Percentiles rank a stretch among this genome's conserved stretches.
Conservation (phyloP, 1,139 yeast genomes). For the Kodamaea alishanica region DNA sequence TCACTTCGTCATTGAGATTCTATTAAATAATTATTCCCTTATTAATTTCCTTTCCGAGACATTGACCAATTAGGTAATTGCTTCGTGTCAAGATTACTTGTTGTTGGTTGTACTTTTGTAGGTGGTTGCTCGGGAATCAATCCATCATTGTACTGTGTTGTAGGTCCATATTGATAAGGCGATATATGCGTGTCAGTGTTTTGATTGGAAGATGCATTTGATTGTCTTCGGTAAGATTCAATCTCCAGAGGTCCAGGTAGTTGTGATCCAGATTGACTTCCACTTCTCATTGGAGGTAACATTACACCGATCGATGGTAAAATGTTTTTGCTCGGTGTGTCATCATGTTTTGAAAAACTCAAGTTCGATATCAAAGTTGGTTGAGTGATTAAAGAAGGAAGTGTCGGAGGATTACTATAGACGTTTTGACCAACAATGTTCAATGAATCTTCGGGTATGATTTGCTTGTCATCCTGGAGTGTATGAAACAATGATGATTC, state of each 20-base stretch:
- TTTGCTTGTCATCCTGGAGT: conserved; percentile 1
- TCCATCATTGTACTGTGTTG: not conserved
- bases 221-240: conserved; percentile 5
- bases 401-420: not conserved
- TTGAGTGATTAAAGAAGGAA: not conserved
- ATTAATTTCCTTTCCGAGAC: too few species aligned
- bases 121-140: conserved; percentile 5
- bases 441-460: not conserved
- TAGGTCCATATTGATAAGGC: conserved; percentile 1
- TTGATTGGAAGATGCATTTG: not conserved
- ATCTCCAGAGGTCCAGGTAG: conserved; percentile 12
- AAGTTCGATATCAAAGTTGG: conserved; percentile 2
- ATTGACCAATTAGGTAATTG: too few species aligned
- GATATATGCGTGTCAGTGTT: conserved; percentile 2
- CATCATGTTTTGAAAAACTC: conserved; percentile 13
- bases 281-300: conserved; percentile 2
- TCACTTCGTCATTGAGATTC: too few species aligned
- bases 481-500: conserved; percentile 21
- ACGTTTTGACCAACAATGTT: too few species aligned
- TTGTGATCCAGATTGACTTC: not conserved
- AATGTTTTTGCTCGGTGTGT: conserved; percentile 2
- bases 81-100: not conserved
- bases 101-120: conserved; percentile 7
- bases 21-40: too few species aligned
- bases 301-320: conserved; percentile 11